These are phyloP conservation scores for Anastatica hierochuntica DNA, from an alignment of 345 rosid species.

Conservation along the genomic window DNA sequence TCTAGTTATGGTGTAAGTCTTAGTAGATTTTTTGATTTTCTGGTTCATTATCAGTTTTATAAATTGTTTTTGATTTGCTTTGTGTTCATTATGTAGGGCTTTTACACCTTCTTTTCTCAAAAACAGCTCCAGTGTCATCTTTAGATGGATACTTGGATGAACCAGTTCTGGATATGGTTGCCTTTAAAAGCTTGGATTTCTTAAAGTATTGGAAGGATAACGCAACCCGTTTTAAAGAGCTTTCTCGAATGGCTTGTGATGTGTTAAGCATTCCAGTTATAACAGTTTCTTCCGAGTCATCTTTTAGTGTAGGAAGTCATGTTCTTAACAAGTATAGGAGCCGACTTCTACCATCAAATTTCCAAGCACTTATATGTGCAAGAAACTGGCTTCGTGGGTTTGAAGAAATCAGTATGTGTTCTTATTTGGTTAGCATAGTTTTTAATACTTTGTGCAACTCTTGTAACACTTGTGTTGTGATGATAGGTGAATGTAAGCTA, in stretches of 20 bases:
- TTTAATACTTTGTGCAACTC: no score
- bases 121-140: neutral
- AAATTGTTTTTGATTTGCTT: no score
- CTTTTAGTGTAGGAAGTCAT: neutral
- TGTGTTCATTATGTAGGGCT: neutral
- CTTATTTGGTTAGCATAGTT: no score
- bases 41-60: no score
- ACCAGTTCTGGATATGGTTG: neutral
- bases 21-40: no score
- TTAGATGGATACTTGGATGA: neutral
- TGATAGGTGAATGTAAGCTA: no score
- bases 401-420: no score
- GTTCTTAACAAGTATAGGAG: neutral
- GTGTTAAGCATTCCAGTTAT: neutral
- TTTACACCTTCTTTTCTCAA: neutral
- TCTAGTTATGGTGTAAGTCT: no score
- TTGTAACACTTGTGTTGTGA: no score
- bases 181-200: neutral
- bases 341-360: neutral
- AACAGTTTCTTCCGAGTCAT: neutral
- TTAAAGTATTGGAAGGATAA: neutral
- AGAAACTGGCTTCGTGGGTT: neutral
- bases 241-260: neutral
- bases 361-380: neutral
- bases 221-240: neutral